Evolutionary conservation across 371 early-diverging fungal genomes (phyloP).

Genomic region (Actinomortierella wolfii): DNA sequence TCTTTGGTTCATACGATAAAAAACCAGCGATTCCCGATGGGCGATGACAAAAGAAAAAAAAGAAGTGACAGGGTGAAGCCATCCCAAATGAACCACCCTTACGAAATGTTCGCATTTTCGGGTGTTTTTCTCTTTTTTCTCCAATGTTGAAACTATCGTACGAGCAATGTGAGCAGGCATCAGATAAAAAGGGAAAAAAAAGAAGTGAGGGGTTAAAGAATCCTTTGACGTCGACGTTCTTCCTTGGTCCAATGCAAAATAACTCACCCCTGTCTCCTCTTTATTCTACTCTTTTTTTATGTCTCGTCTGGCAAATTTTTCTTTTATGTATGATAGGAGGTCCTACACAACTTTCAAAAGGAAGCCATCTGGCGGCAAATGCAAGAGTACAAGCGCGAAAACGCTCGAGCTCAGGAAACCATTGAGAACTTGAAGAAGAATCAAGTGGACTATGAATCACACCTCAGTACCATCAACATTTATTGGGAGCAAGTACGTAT

Average conservation of each 20-base stretch:
- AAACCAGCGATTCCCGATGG: neutral
- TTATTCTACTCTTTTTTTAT: neutral
- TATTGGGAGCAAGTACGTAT: conserved; percentile 49
- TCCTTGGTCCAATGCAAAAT: neutral
- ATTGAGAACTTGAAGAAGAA: conserved; percentile 49
- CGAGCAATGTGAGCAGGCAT: no score
- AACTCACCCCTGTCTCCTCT: neutral
- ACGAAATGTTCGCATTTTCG: no score
- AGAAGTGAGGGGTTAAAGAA: neutral
- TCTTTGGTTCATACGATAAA: neutral
- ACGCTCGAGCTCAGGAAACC: conserved; percentile 47
- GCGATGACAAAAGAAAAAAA: no score
- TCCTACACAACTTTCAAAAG: conserved; percentile 66
- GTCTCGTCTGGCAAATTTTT: no score
- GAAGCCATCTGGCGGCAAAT: conserved; percentile 82
- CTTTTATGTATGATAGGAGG: conserved; percentile 16
- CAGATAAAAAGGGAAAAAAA: no score
- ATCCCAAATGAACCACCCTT: no score
- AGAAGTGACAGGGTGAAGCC: no score
- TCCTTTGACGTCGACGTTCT: neutral
- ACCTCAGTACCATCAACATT: conserved; percentile 37
- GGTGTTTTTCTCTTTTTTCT: no score
- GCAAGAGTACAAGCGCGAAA: conserved; percentile 79
- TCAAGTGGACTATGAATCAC: conserved; percentile 46
- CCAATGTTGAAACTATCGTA: no score